Evolutionary conservation across 306 rosid species (phyloP).

Genomic region (Cucurbita maxima): DNA sequence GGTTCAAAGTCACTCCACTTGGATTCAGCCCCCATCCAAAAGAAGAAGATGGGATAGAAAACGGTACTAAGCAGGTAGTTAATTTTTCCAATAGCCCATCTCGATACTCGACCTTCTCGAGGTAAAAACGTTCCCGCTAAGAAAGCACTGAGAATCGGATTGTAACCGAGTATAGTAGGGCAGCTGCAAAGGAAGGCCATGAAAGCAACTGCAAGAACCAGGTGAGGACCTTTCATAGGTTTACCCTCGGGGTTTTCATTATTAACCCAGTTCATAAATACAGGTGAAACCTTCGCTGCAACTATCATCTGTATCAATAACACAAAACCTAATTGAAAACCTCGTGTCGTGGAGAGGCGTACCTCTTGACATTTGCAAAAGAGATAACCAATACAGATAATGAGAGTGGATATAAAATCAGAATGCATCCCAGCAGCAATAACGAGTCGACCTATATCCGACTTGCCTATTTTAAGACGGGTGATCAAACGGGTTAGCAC

Average conservation of each 20-base stretch:
- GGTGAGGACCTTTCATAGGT: conserved; percentile 77
- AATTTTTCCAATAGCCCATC: conserved; percentile 61
- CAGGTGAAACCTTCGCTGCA: conserved; percentile 48
- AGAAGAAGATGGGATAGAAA: conserved; percentile 71
- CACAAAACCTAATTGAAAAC: conserved; percentile 17
- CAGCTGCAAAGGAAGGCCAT: conserved; percentile 45
- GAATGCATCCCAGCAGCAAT: conserved; percentile 79
- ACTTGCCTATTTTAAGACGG: conserved; percentile 58
- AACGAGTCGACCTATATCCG: conserved; percentile 81
- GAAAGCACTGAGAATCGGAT: conserved; percentile 65
- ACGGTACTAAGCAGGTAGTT: conserved; percentile 48
- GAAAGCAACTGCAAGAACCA: conserved; percentile 68
- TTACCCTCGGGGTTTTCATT: conserved; percentile 87
- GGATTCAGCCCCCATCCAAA: conserved; percentile 84
- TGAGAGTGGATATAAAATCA: conserved; percentile 49
- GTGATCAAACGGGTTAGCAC: conserved; percentile 70
- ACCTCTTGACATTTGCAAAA: conserved; percentile 2
- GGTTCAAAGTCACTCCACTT: conserved; percentile 23
- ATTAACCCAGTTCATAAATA: conserved; percentile 71
- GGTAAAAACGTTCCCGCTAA: conserved; percentile 74
- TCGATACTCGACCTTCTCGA: conserved; percentile 67
- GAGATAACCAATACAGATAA: conserved; percentile 49
- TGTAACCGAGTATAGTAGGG: conserved; percentile 44
- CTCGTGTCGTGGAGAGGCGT: neutral
- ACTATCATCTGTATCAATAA: conserved; percentile 32